Evolutionary conservation across 306 rosid genomes (phyloP).

Genomic region (Cicer cuneatum): DNA sequence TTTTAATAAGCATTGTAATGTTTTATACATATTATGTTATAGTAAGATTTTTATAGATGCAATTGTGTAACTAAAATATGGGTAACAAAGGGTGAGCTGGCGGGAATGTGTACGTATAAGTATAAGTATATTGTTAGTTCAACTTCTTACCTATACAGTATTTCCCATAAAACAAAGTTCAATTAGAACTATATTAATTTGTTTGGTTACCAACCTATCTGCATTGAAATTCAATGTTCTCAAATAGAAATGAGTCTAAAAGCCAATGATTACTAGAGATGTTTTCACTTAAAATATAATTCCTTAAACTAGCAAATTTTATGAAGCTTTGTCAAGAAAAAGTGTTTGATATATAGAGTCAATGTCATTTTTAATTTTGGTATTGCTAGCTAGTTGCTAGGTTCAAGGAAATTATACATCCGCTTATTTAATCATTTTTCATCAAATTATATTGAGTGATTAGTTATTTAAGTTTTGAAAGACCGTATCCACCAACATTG

Average conservation of each 20-base stretch:
- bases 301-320: too few species aligned
- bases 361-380: too few species aligned
- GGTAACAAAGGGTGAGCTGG: constrained; percentile 5
- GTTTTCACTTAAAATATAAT: too few species aligned
- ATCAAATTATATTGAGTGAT: neutral
- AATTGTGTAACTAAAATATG: neutral
- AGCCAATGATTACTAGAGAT: neutral
- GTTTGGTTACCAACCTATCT: neutral
- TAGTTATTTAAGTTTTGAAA: neutral
- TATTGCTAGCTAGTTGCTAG: too few species aligned
- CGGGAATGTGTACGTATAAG: neutral
- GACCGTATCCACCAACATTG: neutral
- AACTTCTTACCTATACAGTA: constrained; percentile 28
- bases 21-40: neutral
- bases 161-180: neutral
- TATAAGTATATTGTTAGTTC: constrained; percentile 22
- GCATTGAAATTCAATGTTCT: neutral
- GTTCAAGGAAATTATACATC: too few species aligned
- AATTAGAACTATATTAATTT: neutral
- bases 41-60: constrained; percentile 33
- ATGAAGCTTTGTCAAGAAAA: too few species aligned
- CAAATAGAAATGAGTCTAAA: neutral
- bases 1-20: neutral
- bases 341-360: too few species aligned
- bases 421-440: neutral